A percentile compares a stretch with the other conserved stretches of the same genome.
phyloP scores from a whole-genome alignment of 2,329 filamentous ascomycete species.

The Myriosclerotinia duriaeana region DNA sequence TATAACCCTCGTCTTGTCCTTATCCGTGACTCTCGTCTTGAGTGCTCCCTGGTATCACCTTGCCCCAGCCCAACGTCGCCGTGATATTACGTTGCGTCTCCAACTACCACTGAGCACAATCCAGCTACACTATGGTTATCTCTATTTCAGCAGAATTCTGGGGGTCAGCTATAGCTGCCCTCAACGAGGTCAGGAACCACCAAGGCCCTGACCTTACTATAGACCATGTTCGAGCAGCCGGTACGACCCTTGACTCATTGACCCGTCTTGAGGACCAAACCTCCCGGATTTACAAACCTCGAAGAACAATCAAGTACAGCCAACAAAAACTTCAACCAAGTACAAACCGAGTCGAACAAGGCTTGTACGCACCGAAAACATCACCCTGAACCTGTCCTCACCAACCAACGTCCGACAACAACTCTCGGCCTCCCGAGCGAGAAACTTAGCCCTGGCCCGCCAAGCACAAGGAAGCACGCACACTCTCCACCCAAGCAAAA shows the following conservation, averaged over 20 bases:
- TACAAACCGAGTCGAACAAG: not conserved
- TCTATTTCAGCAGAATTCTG: not conserved
- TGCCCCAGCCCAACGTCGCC: no score
- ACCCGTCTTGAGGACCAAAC: not conserved
- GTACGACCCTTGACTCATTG: not conserved
- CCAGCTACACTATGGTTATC: conserved; percentile 31
- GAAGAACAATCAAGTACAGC: not conserved
- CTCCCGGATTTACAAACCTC: not conserved
- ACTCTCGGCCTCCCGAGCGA: not conserved
- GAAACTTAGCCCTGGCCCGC: not conserved
- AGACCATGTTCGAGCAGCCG: not conserved
- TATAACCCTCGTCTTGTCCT: no score
- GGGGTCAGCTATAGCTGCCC: not conserved
- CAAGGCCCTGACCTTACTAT: not conserved
- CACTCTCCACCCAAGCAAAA: not conserved
- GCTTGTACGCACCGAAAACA: not conserved
- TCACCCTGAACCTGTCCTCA: not conserved
- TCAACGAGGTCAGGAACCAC: not conserved
- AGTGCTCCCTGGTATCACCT: no score
- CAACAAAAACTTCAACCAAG: not conserved
- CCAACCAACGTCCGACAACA: not conserved
- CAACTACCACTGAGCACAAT: no score
- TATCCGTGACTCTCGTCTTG: no score
- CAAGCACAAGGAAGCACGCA: not conserved
- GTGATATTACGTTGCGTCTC: no score